Evolutionary conservation across 345 rosid genomes (phyloP).

Genomic region (Limnanthes douglasii): DNA sequence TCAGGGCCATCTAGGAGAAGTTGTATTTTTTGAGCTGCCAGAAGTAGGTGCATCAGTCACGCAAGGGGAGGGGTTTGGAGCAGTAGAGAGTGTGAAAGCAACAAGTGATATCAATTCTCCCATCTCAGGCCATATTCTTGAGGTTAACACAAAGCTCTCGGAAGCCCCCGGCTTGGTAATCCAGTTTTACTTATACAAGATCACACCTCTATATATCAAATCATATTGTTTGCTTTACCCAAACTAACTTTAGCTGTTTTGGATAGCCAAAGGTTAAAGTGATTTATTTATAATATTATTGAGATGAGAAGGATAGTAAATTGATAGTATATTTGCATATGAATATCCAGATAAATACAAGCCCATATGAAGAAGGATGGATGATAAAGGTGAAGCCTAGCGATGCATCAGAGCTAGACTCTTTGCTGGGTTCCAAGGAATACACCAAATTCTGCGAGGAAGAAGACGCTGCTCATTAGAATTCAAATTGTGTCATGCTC

Average conservation of each 20-base stretch:
- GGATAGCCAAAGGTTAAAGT: not conserved
- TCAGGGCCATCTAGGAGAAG: slow-evolving; percentile 94
- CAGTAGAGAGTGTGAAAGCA: slow-evolving; percentile 93
- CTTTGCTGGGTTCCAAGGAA: slow-evolving; percentile 66
- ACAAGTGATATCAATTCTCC: slow-evolving; percentile 90
- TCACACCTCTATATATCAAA: no score
- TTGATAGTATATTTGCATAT: not conserved
- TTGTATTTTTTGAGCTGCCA: slow-evolving; percentile 85
- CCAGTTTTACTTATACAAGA: no score
- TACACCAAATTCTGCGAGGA: slow-evolving; percentile 89
- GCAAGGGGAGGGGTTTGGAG: slow-evolving; percentile 62
- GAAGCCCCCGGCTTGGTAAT: slow-evolving; percentile 70
- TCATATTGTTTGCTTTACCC: not conserved
- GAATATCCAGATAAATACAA: slow-evolving; percentile 50
- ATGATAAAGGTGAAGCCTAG: slow-evolving; percentile 93
- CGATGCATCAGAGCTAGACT: slow-evolving; percentile 52
- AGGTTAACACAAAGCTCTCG: slow-evolving; percentile 55
- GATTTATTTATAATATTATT: not conserved
- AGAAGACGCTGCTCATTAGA: slow-evolving; percentile 82
- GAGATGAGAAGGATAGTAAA: no score
- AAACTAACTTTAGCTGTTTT: not conserved
- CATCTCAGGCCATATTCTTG: slow-evolving; percentile 72
- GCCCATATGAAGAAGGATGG: slow-evolving; percentile 93
- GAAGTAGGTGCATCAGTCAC: slow-evolving; percentile 36
- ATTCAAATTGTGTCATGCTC: no score